Evolutionary conservation across 2,329 filamentous ascomycete genomes (phyloP).

Genomic region (Epichloe amarillans): DNA sequence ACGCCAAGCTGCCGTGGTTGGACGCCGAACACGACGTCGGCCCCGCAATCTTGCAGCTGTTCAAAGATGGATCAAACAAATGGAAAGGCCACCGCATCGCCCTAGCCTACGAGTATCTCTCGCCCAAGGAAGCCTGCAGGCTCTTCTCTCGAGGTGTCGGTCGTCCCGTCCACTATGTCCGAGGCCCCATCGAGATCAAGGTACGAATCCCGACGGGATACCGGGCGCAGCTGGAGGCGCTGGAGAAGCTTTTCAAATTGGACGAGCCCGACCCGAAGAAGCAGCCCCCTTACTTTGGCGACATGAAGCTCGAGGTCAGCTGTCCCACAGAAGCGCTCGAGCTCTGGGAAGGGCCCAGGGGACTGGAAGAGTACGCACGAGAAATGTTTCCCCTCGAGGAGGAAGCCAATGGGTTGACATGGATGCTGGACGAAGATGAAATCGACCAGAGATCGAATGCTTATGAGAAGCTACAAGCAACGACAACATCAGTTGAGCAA

Average conservation of each 20-base stretch:
- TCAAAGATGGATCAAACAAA: constrained; percentile 80
- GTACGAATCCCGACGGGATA: constrained; percentile 83
- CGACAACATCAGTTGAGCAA: constrained; percentile 24
- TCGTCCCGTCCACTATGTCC: constrained; percentile 64
- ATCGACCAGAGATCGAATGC: constrained; percentile 16
- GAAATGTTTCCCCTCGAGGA: constrained; percentile 94
- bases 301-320: constrained; percentile 40
- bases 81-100: constrained; percentile 74
- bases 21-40: constrained; percentile 95
- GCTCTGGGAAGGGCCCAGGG: constrained; percentile 83
- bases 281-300: constrained; percentile 53
- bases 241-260: constrained; percentile 45
- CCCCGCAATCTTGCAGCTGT: constrained; percentile 79
- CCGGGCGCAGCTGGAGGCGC: constrained; percentile 66
- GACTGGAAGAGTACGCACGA: constrained; percentile 84
- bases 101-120: constrained; percentile 80
- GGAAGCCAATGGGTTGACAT: constrained; percentile 81
- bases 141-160: constrained; percentile 69
- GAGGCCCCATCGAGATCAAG: constrained; percentile 67
- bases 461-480: constrained; percentile 22
- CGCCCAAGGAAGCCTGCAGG: constrained; percentile 67
- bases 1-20: constrained; percentile 83
- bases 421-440: constrained; percentile 60
- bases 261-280: constrained; percentile 36
- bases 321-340: constrained; percentile 65